These are phyloP conservation scores for Ceratocystis cacaofunesta DNA, from an alignment of 2,329 filamentous ascomycete species.

Conservation along the genomic window DNA sequence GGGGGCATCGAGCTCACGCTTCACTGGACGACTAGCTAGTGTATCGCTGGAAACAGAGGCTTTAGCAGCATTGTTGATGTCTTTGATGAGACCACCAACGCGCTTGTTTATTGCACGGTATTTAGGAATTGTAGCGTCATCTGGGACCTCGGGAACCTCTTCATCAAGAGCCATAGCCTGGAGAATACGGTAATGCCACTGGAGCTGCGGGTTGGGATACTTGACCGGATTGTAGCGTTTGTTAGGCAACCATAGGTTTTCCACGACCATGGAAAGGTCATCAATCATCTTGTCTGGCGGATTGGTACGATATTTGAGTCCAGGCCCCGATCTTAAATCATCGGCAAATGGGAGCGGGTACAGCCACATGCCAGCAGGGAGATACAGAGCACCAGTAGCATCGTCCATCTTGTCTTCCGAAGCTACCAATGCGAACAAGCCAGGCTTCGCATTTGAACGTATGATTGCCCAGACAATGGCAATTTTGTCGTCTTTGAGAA, in stretches of 20 bases:
- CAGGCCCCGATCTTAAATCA: conserved; percentile 63
- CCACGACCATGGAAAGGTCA: conserved; percentile 65
- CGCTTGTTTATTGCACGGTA: conserved; percentile 82
- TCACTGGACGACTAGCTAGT: not conserved
- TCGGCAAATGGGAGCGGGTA: conserved; percentile 79
- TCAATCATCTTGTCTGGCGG: conserved; percentile 60
- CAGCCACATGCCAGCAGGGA: conserved; percentile 79
- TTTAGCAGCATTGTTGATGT: conserved; percentile 52
- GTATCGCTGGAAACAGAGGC: conserved; percentile 34
- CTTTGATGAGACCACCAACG: conserved; percentile 60
- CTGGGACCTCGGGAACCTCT: conserved; percentile 58
- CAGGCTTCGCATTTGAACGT: conserved; percentile 63
- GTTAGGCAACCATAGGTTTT: conserved; percentile 78
- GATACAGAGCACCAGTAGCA: conserved; percentile 48
- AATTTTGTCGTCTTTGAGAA: conserved; percentile 64
- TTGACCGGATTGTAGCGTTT: conserved; percentile 68
- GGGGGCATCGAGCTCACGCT: conserved; percentile 19
- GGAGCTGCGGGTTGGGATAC: conserved; percentile 82
- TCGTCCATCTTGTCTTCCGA: conserved; percentile 52
- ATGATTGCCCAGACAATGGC: conserved; percentile 82
- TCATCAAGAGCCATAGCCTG: conserved; percentile 87
- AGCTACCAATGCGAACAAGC: conserved; percentile 67
- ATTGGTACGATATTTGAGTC: conserved; percentile 33
- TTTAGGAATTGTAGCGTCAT: conserved; percentile 71
- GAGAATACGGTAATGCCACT: conserved; percentile 94